These are phyloP conservation scores for Phanerodontia chrysosporium DNA, from an alignment of 768 basidiomycete species.

Conservation along the genomic window DNA sequence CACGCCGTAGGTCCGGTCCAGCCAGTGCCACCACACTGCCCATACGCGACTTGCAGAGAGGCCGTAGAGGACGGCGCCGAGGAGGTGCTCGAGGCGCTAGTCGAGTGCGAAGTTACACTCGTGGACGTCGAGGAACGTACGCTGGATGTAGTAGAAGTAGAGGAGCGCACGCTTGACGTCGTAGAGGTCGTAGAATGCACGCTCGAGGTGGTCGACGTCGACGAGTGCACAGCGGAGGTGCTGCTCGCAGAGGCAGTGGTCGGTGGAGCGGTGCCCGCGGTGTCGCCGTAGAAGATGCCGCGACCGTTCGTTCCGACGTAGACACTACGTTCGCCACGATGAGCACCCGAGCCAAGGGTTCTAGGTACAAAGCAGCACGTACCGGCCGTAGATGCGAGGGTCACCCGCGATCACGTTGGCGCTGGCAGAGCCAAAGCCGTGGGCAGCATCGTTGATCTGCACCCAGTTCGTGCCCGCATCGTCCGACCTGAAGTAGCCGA, in stretches of 20 bases:
- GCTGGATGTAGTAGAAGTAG: not conserved
- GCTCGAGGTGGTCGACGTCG: not conserved
- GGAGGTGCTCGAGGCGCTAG: not conserved
- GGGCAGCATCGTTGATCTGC: slow-evolving; percentile 51
- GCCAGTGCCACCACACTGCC: slow-evolving; percentile 3
- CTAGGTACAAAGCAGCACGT: slow-evolving; percentile 10
- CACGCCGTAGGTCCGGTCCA: slow-evolving; percentile 7
- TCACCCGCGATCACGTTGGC: slow-evolving; percentile 49
- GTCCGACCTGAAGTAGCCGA: slow-evolving; percentile 55
- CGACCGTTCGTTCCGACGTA: slow-evolving; percentile 62
- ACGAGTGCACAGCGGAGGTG: not conserved
- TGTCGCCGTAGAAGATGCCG: slow-evolving; percentile 14
- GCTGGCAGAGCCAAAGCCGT: slow-evolving; percentile 52
- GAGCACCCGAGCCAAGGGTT: not conserved
- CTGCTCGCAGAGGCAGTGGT: too few species aligned
- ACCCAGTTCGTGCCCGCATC: slow-evolving; percentile 55
- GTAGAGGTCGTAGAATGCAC: not conserved
- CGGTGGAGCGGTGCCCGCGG: not conserved
- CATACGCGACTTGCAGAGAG: not conserved
- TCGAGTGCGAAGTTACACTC: not conserved
- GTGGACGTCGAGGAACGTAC: not conserved
- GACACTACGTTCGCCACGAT: slow-evolving; percentile 33
- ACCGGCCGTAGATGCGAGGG: slow-evolving; percentile 53
- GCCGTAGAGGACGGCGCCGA: slow-evolving; percentile 1
- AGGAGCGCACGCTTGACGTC: not conserved